These are phyloP conservation scores for Planoprotostelium fungivorum DNA, from an alignment of 78 protist genomes.

Conservation along the genomic window DNA sequence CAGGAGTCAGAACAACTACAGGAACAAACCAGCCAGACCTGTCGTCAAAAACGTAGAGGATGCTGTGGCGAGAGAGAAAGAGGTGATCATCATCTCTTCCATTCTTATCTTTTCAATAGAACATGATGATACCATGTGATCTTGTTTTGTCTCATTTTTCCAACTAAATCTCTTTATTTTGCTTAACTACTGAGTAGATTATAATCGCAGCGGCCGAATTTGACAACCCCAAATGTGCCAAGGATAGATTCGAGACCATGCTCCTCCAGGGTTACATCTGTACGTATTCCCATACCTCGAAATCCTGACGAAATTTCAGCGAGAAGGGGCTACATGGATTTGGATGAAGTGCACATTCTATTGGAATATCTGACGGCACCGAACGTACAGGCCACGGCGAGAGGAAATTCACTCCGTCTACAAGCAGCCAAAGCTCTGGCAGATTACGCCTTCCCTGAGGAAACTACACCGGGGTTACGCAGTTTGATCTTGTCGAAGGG, in stretches of 20 bases:
- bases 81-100: too few species aligned
- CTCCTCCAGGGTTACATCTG: background rate
- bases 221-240: background rate
- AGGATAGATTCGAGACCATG: background rate
- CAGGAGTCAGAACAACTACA: background rate
- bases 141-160: too few species aligned
- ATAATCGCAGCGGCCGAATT: background rate
- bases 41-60: background rate
- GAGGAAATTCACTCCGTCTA: background rate
- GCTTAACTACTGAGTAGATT: background rate
- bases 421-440: slow-evolving; percentile 1
- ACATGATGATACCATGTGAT: too few species aligned
- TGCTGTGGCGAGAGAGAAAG: background rate
- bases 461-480: background rate
- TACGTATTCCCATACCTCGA: background rate
- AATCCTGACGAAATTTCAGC: background rate
- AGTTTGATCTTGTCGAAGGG: background rate
- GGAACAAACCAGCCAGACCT: background rate
- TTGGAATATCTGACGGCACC: background rate
- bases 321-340: background rate
- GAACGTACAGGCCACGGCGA: background rate
- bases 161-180: background rate
- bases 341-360: background rate
- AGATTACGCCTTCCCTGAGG: background rate
- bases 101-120: too few species aligned